phyloP scores from a whole-genome alignment of 139 green algal species.

The Diplosphaera chodatii region DNA sequence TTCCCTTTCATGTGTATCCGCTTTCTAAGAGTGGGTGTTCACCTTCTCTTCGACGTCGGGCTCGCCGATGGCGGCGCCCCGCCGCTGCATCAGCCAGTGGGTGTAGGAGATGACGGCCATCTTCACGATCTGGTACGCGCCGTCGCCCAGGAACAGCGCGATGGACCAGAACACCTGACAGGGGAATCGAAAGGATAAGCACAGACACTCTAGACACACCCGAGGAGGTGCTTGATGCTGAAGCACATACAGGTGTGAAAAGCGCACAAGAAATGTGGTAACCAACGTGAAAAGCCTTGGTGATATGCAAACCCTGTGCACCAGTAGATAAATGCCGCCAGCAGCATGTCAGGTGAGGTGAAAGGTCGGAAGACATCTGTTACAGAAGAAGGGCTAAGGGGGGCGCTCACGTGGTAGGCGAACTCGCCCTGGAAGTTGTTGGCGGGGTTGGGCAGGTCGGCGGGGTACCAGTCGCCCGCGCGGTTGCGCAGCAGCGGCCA shows the following conservation, averaged over 20 bases:
- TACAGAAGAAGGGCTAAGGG: too few species aligned
- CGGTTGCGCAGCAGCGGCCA: constrained; percentile 32
- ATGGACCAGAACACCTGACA: constrained; percentile 41
- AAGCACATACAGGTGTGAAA: too few species aligned
- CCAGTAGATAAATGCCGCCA: too few species aligned
- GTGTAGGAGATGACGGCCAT: constrained; percentile 10
- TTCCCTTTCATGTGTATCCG: background rate
- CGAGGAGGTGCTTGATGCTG: background rate
- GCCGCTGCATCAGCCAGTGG: background rate
- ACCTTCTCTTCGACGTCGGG: background rate
- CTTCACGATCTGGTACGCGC: constrained; percentile 40
- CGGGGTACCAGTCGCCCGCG: constrained; percentile 41
- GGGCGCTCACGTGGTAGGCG: too few species aligned
- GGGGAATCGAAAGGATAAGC: too few species aligned
- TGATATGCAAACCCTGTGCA: too few species aligned
- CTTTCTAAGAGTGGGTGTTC: background rate
- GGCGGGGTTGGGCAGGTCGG: too few species aligned
- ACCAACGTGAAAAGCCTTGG: too few species aligned
- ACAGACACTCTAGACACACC: background rate
- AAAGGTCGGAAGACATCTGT: too few species aligned
- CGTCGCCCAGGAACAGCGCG: constrained; percentile 39
- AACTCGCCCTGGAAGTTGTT: too few species aligned
- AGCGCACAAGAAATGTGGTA: too few species aligned
- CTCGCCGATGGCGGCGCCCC: background rate
- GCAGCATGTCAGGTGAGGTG: too few species aligned